phyloP scores from a whole-genome alignment of 805 yeast genomes.

The Teunomyces tritomae region DNA sequence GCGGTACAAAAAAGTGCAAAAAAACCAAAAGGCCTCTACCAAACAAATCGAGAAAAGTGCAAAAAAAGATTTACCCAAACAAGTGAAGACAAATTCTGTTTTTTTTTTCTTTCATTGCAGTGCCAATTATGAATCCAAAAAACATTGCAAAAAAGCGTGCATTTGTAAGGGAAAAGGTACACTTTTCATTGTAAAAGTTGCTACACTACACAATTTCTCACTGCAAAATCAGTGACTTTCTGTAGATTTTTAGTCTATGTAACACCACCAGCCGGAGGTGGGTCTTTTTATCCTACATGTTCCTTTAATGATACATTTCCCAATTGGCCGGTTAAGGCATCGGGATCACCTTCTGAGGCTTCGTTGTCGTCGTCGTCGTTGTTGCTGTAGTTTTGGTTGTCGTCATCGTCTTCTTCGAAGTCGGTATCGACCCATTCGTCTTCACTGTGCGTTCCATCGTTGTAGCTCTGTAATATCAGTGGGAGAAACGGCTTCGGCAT shows the following conservation, averaged over 20 bases:
- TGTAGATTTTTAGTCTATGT: neutral
- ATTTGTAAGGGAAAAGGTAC: too few relatives aligned
- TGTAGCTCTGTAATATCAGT: constrained; percentile 23
- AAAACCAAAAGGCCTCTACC: neutral
- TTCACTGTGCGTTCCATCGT: constrained; percentile 15
- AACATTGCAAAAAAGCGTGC: too few relatives aligned
- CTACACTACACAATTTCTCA: too few relatives aligned
- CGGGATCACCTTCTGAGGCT: neutral
- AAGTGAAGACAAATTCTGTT: too few relatives aligned
- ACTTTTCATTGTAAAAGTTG: too few relatives aligned
- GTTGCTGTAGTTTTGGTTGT: neutral
- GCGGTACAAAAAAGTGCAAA: neutral
- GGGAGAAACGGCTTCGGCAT: constrained; percentile 50
- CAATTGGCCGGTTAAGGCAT: neutral
- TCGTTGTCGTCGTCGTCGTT: neutral
- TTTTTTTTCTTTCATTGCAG: too few relatives aligned
- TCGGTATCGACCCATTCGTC: constrained; percentile 29
- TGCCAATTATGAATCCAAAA: neutral
- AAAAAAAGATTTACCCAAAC: neutral
- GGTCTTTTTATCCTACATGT: neutral
- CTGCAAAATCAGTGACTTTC: too few relatives aligned
- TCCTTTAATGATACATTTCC: neutral
- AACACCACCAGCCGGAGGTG: neutral
- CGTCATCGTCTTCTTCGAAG: constrained; percentile 22
- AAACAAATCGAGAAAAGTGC: neutral